Percentiles rank a stretch among this genome's conserved stretches.
phyloP scores from a whole-genome alignment of 345 rosid genomes.

The Populus euphratica region DNA sequence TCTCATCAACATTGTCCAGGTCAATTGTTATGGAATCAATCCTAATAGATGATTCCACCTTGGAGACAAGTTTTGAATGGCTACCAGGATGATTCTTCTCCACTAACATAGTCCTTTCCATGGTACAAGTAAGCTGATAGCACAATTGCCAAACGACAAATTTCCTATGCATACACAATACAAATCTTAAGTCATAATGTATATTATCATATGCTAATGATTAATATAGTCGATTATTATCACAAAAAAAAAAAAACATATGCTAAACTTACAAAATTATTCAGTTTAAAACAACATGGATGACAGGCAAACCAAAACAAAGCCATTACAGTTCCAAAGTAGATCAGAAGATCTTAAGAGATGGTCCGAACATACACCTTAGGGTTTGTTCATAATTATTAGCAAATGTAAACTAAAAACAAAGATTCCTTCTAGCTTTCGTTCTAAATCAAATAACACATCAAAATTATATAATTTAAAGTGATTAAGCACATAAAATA shows the following conservation, averaged over 20 bases:
- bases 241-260: neutral
- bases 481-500: conserved; percentile 52
- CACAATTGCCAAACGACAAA: conserved; percentile 10
- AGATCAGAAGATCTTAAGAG: conserved; percentile 15
- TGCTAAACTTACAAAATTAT: neutral
- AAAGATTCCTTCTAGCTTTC: neutral
- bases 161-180: conserved; percentile 8
- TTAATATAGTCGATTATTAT: too few species aligned
- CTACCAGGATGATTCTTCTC: conserved; percentile 33
- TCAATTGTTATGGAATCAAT: conserved; percentile 57
- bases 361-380: conserved; percentile 10
- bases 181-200: neutral
- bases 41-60: conserved; percentile 46
- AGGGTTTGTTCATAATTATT: conserved; percentile 15
- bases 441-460: conserved; percentile 1
- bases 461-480: neutral
- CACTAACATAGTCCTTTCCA: conserved; percentile 24
- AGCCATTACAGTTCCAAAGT: conserved; percentile 12
- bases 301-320: conserved; percentile 1
- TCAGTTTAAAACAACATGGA: neutral
- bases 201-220: conserved; percentile 9
- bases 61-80: conserved; percentile 27
- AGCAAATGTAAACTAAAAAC: conserved; percentile 2
- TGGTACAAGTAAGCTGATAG: conserved; percentile 17
- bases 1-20: conserved; percentile 37